phyloP scores from a whole-genome alignment of 73 alveolate species.

The Paramecium sexaurelia region DNA sequence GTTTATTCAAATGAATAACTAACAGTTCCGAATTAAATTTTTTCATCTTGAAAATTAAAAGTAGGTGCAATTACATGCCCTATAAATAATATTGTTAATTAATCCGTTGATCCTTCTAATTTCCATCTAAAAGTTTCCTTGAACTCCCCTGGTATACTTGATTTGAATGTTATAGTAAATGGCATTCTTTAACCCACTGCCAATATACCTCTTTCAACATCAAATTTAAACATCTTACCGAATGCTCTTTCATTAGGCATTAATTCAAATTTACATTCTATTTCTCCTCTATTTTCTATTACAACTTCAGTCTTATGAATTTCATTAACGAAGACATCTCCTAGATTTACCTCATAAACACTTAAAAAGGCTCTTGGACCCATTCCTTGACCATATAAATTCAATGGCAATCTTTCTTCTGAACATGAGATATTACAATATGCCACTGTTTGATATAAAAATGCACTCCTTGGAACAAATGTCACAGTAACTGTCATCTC shows the following conservation, averaged over 20 bases:
- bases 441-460: constrained; percentile 93
- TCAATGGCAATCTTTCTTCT: constrained; percentile 98
- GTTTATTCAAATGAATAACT: constrained; percentile 97
- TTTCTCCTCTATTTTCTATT: constrained; percentile 86
- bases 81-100: constrained; percentile 83
- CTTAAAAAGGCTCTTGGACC: constrained; percentile 98
- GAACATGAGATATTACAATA: constrained; percentile 97
- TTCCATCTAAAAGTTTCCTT: constrained; percentile 97
- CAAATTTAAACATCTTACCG: constrained; percentile 73
- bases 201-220: constrained; percentile 74
- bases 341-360: constrained; percentile 90
- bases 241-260: constrained; percentile 69
- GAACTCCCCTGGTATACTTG: constrained; percentile 99
- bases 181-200: constrained; percentile 90
- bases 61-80: constrained; percentile 99
- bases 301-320: constrained; percentile 80
- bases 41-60: constrained; percentile 97
- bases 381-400: constrained; percentile 98
- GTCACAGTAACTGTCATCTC: constrained; percentile 97
- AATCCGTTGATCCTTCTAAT: constrained; percentile 95
- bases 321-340: constrained; percentile 93
- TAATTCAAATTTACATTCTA: constrained; percentile 73
- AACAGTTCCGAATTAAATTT: constrained; percentile 98
- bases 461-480: constrained; percentile 97
- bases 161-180: constrained; percentile 88